phyloP scores from a whole-genome alignment of 2,329 filamentous ascomycete species.

The Coleophoma cylindrospora region DNA sequence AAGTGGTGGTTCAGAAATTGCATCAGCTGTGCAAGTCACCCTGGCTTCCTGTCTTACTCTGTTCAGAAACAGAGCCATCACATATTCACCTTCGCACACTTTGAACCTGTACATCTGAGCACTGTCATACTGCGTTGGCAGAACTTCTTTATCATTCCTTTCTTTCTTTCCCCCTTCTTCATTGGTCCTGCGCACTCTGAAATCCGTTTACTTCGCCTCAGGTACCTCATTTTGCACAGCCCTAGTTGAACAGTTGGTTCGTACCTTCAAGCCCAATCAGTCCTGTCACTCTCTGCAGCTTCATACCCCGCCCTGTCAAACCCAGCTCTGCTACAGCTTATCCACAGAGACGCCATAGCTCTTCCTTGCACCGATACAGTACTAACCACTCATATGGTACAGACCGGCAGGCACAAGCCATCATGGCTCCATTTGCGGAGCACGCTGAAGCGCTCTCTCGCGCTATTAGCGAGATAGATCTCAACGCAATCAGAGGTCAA shows the following conservation, averaged over 20 bases:
- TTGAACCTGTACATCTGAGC: no score
- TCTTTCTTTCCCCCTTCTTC: background rate
- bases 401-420: background rate
- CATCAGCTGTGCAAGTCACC: no score
- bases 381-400: background rate
- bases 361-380: background rate
- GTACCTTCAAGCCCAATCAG: background rate
- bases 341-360: no score
- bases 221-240: background rate
- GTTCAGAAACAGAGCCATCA: no score
- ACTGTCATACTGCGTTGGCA: no score
- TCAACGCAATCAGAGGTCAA: constrained; percentile 6
- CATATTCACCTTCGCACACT: no score
- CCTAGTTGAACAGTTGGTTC: background rate
- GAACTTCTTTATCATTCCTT: no score
- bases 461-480: constrained; percentile 18
- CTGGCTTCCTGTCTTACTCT: no score
- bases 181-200: background rate
- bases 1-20: no score
- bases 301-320: background rate
- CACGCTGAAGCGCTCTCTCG: constrained; percentile 13
- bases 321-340: no score
- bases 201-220: background rate
- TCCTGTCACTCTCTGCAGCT: background rate
- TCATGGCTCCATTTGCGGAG: constrained; percentile 1